Conservation (phyloP, 257 asterid genomes). For the Rehmannia glutinosa region DNA sequence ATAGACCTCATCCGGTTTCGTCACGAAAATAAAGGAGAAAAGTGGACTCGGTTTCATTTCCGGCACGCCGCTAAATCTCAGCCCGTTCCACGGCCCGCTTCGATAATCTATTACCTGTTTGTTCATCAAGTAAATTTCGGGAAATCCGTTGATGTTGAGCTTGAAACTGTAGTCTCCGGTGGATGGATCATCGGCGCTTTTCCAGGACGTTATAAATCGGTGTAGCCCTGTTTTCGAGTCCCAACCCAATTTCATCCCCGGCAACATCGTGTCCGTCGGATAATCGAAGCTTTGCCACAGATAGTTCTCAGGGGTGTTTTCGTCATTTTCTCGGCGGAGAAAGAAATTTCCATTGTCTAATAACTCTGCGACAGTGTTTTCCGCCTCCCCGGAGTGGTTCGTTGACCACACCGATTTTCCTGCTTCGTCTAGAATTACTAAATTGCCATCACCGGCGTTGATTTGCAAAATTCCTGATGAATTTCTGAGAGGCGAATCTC, state of each 20-base stretch:
- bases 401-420: conserved; percentile 52
- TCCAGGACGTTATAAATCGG: conserved; percentile 70
- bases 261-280: conserved; percentile 78
- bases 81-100: conserved; percentile 94
- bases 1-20: conserved; percentile 27
- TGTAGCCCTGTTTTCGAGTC: conserved; percentile 58
- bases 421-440: conserved; percentile 38
- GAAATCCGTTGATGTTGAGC: conserved; percentile 53
- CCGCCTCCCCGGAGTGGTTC: conserved; percentile 20
- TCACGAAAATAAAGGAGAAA: conserved; percentile 39
- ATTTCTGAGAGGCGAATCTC: conserved; percentile 55
- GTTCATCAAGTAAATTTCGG: conserved; percentile 42
- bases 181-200: conserved; percentile 53
- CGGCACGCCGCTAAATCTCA: conserved; percentile 85
- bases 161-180: conserved; percentile 67
- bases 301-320: conserved; percentile 20
- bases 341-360: conserved; percentile 65
- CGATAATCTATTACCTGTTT: conserved; percentile 31
- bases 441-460: conserved; percentile 37
- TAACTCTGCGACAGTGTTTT: conserved; percentile 41
- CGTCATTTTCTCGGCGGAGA: conserved; percentile 36
- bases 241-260: conserved; percentile 97
- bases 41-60: conserved; percentile 58
- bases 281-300: conserved; percentile 75
- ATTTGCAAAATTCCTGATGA: conserved; percentile 50